Evolutionary conservation across 441 rosid species (phyloP).

Genomic region (California macrophylla): DNA sequence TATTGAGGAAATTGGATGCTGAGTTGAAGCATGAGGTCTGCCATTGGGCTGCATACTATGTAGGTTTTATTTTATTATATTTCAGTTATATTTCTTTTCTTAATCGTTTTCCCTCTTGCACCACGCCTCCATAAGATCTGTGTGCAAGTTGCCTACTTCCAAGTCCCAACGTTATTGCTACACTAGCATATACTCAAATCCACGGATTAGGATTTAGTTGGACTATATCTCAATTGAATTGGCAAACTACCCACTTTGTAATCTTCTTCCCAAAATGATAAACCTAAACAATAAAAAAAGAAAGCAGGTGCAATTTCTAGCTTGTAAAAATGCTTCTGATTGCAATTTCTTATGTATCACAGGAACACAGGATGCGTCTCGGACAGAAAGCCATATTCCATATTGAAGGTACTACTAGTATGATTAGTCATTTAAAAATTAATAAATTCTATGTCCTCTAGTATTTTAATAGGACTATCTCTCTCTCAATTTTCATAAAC

Average conservation of each 20-base stretch:
- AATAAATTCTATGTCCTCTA: neutral
- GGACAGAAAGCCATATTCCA: slow-evolving; percentile 96
- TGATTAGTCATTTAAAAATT: neutral
- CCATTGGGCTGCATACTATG: slow-evolving; percentile 95
- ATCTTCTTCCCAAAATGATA: neutral
- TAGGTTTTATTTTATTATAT: slow-evolving; percentile 28
- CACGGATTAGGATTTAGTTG: neutral
- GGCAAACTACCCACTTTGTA: neutral
- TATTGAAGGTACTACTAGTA: slow-evolving; percentile 58
- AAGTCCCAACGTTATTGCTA: neutral
- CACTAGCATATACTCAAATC: neutral
- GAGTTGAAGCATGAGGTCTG: slow-evolving; percentile 86
- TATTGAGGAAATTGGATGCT: slow-evolving; percentile 73
- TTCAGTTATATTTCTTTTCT: neutral
- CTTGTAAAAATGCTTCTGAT: neutral
- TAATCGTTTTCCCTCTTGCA: neutral
- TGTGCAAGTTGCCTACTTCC: neutral
- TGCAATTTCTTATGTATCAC: slow-evolving; percentile 16
- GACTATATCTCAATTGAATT: no score
- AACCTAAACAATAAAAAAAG: neutral
- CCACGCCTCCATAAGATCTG: neutral
- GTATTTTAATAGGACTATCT: neutral
- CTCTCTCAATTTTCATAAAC: neutral
- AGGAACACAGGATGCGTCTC: slow-evolving; percentile 82
- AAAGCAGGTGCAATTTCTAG: neutral